These are phyloP conservation scores for Excoecaria agallocha DNA, from an alignment of 345 rosid genomes.

Conservation along the genomic window DNA sequence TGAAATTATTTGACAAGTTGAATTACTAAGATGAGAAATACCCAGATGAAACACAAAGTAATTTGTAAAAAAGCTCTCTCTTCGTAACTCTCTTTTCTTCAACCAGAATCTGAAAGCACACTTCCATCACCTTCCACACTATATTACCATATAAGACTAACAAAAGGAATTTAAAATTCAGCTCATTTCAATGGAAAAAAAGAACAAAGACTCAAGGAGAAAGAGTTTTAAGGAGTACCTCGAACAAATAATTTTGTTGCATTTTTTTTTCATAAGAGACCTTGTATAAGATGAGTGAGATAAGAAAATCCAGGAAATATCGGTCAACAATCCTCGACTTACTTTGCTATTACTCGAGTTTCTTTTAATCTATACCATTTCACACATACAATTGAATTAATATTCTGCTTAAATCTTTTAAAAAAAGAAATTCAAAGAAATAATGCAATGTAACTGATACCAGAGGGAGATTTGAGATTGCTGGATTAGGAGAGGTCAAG, in stretches of 20 bases:
- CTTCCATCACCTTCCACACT: conserved; percentile 95
- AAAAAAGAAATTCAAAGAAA: too few relatives aligned
- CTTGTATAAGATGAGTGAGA: conserved; percentile 54
- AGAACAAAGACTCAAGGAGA: background rate
- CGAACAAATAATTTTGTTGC: conserved; percentile 76
- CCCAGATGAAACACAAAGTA: conserved; percentile 71
- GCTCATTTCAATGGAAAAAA: background rate
- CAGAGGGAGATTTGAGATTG: too few relatives aligned
- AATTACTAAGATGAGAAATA: conserved; percentile 73
- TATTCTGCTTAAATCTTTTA: too few relatives aligned
- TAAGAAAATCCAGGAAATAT: too few relatives aligned
- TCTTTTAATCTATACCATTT: too few relatives aligned
- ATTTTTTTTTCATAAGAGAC: conserved; percentile 63
- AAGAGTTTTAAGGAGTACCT: conserved; percentile 30
- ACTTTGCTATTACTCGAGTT: too few relatives aligned
- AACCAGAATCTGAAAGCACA: conserved; percentile 64
- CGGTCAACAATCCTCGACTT: too few relatives aligned
- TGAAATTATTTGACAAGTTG: too few relatives aligned
- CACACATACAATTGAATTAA: too few relatives aligned
- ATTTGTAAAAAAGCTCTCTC: conserved; percentile 74
- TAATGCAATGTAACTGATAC: too few relatives aligned
- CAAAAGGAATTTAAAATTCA: background rate
- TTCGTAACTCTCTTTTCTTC: conserved; percentile 73
- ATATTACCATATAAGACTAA: background rate
- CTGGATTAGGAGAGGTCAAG: conserved; percentile 60